phyloP scores from a whole-genome alignment of 2,329 filamentous ascomycete species.

The Furcasterigmium sp. region DNA sequence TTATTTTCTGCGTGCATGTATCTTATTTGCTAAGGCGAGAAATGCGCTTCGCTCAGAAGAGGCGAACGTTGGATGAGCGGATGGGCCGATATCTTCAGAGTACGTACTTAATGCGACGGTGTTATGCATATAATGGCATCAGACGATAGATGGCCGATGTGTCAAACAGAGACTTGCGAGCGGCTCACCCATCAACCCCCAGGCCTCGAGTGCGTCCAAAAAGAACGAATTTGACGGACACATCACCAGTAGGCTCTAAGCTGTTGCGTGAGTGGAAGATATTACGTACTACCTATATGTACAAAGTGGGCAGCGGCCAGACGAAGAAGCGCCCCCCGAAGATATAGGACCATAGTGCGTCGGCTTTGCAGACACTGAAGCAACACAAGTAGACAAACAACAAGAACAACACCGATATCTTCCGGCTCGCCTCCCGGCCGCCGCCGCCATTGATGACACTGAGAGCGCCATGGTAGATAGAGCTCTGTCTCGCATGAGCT shows the following conservation, averaged over 20 bases:
- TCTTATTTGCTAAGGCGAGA: slow-evolving; percentile 1
- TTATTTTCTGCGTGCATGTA: background rate
- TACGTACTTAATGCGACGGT: slow-evolving; percentile 1
- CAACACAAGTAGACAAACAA: background rate
- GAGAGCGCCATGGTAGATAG: no score
- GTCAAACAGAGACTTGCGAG: no score
- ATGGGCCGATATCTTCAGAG: slow-evolving; percentile 2
- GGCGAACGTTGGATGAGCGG: slow-evolving; percentile 1
- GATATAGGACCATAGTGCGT: no score
- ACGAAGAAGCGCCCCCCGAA: no score
- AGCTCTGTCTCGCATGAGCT: no score
- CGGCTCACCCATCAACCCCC: no score
- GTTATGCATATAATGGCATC: background rate
- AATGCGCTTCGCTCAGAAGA: background rate
- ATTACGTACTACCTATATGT: slow-evolving; percentile 3
- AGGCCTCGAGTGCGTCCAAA: no score
- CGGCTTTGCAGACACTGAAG: no score
- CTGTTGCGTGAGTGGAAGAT: slow-evolving; percentile 2
- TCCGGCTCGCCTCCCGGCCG: background rate
- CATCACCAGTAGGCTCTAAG: background rate
- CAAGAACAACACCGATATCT: background rate
- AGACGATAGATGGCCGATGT: no score
- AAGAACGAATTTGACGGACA: no score
- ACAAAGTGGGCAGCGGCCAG: background rate
- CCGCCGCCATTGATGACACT: background rate